These are phyloP conservation scores for Camptophora hylomeconis DNA, from an alignment of 2,329 filamentous ascomycete species.

Conservation along the genomic window DNA sequence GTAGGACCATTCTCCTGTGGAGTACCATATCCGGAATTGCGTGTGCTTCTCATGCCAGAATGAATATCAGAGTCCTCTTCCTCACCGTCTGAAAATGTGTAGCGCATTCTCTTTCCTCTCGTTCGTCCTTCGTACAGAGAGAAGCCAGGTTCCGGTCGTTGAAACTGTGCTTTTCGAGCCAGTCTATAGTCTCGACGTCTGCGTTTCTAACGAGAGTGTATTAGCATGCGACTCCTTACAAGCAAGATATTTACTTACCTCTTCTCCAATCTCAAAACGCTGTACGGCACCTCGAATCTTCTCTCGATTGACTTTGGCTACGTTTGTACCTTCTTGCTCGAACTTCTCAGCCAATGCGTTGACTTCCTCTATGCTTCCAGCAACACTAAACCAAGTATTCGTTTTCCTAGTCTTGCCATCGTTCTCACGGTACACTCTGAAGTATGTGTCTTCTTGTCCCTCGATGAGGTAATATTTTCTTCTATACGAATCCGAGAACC, in stretches of 20 bases:
- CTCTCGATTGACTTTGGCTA: constrained; percentile 63
- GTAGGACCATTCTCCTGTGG: constrained; percentile 55
- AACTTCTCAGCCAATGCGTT: constrained; percentile 63
- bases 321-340: constrained; percentile 64
- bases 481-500: constrained; percentile 82
- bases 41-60: constrained; percentile 49
- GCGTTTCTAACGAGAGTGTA: constrained; percentile 72
- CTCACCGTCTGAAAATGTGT: constrained; percentile 88
- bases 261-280: constrained; percentile 84
- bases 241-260: constrained; percentile 42
- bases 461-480: constrained; percentile 89
- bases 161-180: constrained; percentile 73
- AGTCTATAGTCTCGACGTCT: constrained; percentile 84
- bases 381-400: constrained; percentile 85
- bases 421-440: constrained; percentile 87
- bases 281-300: constrained; percentile 70
- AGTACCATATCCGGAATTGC: constrained; percentile 62
- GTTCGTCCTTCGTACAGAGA: constrained; percentile 94
- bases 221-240: too few relatives aligned
- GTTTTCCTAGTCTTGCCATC: constrained; percentile 59
- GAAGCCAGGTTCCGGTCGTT: constrained; percentile 74
- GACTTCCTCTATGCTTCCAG: constrained; percentile 79
- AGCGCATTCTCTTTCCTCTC: constrained; percentile 88
- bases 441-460: constrained; percentile 84
- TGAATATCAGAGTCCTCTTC: constrained; percentile 40